Percentiles rank a stretch among this genome's conserved stretches.
phyloP scores from a whole-genome alignment of 495 filamentous ascomycete species.

The Oleoguttula mirabilis region DNA sequence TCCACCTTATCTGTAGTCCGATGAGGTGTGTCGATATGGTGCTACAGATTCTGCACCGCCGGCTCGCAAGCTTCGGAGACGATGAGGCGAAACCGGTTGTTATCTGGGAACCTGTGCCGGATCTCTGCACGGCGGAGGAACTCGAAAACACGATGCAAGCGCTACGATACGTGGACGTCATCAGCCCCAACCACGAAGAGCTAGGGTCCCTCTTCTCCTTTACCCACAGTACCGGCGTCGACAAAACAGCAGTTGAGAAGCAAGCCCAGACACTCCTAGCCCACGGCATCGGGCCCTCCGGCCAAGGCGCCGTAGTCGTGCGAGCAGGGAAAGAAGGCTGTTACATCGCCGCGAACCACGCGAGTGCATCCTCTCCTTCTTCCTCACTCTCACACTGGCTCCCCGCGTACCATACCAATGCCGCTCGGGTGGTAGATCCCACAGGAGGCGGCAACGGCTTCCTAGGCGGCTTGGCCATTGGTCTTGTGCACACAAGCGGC shows the following conservation, averaged over 20 bases:
- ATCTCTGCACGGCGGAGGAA: slow-evolving; percentile 68
- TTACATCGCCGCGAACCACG: slow-evolving; percentile 37
- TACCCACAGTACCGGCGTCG: slow-evolving; percentile 12
- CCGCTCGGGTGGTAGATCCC: slow-evolving; percentile 61
- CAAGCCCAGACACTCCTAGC: slow-evolving; percentile 48
- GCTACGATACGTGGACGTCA: slow-evolving; percentile 63
- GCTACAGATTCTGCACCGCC: slow-evolving; percentile 43
- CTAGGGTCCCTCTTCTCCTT: slow-evolving; percentile 62
- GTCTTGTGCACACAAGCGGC: slow-evolving; percentile 44
- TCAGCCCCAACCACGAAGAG: slow-evolving; percentile 82
- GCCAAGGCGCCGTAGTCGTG: slow-evolving; percentile 40
- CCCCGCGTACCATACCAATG: slow-evolving; percentile 45
- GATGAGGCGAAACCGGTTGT: slow-evolving; percentile 48
- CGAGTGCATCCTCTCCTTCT: no score
- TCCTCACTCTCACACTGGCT: slow-evolving; percentile 33
- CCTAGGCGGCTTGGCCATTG: slow-evolving; percentile 70
- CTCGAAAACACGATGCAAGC: slow-evolving; percentile 58
- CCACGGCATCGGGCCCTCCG: slow-evolving; percentile 36
- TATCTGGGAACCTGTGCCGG: slow-evolving; percentile 92
- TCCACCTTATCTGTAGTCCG: slow-evolving; percentile 81
- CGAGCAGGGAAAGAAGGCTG: slow-evolving; percentile 49
- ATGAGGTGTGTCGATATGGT: slow-evolving; percentile 64
- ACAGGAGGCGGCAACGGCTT: slow-evolving; percentile 96
- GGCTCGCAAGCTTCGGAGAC: background rate
- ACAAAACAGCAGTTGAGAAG: slow-evolving; percentile 36